These are phyloP conservation scores for Grammothele lineata DNA, from an alignment of 768 basidiomycete genomes.

Conservation along the genomic window DNA sequence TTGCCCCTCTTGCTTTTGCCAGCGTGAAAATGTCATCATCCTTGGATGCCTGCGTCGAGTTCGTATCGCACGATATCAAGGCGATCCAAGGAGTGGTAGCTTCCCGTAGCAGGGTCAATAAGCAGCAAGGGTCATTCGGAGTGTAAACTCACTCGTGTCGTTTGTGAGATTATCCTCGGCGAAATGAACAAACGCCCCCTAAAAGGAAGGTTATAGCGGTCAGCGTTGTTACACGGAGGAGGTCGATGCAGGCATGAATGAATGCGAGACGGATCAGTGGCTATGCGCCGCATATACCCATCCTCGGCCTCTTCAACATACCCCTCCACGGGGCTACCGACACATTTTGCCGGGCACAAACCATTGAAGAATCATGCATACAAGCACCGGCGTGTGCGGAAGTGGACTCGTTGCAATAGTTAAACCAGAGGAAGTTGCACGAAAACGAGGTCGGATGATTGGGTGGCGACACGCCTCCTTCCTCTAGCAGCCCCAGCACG, in stretches of 20 bases:
- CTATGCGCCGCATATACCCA: too few species aligned
- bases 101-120: constrained; percentile 47
- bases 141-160: constrained; percentile 39
- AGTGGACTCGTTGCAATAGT: too few species aligned
- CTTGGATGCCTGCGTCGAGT: constrained; percentile 59
- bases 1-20: constrained; percentile 73
- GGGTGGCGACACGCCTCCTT: too few species aligned
- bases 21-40: constrained; percentile 78
- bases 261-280: background rate
- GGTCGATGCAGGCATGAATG: background rate
- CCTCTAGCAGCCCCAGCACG: too few species aligned
- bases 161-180: constrained; percentile 53
- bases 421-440: too few species aligned
- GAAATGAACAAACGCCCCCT: constrained; percentile 87
- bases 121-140: constrained; percentile 42
- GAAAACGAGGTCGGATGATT: too few species aligned
- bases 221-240: background rate
- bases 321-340: too few species aligned
- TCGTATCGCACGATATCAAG: constrained; percentile 76
- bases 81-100: constrained; percentile 90
- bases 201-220: background rate
- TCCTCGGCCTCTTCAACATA: too few species aligned
- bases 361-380: too few species aligned
- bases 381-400: too few species aligned
- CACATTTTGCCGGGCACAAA: too few species aligned